Conservation (phyloP, 2,329 filamentous ascomycete species). For the Colletotrichum sublineola region DNA sequence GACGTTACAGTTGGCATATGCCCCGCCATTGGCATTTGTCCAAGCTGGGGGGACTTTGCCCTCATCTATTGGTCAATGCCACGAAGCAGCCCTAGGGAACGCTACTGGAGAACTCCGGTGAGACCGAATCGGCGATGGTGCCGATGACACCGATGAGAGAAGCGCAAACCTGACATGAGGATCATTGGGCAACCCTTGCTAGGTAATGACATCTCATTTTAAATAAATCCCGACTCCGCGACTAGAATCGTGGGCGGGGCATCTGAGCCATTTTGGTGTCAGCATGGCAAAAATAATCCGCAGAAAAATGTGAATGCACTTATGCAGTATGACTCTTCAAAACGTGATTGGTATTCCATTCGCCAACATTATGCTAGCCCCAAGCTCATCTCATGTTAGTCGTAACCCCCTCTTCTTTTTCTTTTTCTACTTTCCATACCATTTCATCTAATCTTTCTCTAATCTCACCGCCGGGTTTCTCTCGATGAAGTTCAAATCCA, state of each 20-base stretch:
- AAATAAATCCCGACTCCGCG: not conserved
- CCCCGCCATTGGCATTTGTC: slow-evolving; percentile 21
- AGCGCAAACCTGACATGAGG: slow-evolving; percentile 26
- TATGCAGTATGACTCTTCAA: slow-evolving; percentile 20
- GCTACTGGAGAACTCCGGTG: slow-evolving; percentile 27
- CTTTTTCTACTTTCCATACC: slow-evolving; percentile 13
- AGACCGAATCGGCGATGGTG: slow-evolving; percentile 9
- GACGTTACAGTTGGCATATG: slow-evolving; percentile 38
- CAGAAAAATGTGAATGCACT: not conserved
- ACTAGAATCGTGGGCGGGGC: slow-evolving; percentile 3
- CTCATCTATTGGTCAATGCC: slow-evolving; percentile 36
- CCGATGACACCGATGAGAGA: slow-evolving; percentile 30
- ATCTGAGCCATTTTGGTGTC: not conserved
- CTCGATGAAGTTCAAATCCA: slow-evolving; percentile 93
- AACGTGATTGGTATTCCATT: slow-evolving; percentile 40
- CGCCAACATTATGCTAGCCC: slow-evolving; percentile 41
- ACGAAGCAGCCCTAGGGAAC: slow-evolving; percentile 27
- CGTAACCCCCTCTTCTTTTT: slow-evolving; percentile 15
- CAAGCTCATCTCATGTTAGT: slow-evolving; percentile 38
- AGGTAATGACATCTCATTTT: slow-evolving; percentile 26
- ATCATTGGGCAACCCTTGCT: slow-evolving; percentile 26
- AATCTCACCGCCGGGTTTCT: slow-evolving; percentile 90
- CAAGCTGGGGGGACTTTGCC: slow-evolving; percentile 21
- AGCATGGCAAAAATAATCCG: not conserved
- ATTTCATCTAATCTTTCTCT: slow-evolving; percentile 77